A percentile compares a stretch with the other conserved stretches of the same genome.
These are phyloP conservation scores for Volvariella volvacea DNA, from an alignment of 1,284 basidiomycete genomes.

Conservation along the genomic window DNA sequence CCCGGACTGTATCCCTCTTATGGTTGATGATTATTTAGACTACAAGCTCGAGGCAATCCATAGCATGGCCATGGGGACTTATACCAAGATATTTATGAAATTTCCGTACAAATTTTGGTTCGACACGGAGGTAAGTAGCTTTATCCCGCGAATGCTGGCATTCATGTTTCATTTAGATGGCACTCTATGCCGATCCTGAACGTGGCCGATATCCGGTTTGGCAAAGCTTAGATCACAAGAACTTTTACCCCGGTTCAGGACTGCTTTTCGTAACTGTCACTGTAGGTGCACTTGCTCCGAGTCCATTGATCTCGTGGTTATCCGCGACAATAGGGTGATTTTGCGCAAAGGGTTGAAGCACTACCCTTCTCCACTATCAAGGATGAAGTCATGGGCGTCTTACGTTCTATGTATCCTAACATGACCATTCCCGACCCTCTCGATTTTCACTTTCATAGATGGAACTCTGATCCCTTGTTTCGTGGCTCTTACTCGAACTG, in stretches of 20 bases:
- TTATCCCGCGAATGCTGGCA: background rate
- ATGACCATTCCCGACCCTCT: slow-evolving; percentile 44
- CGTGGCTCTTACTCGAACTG: slow-evolving; percentile 67
- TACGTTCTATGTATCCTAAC: slow-evolving; percentile 52
- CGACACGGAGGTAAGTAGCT: slow-evolving; percentile 44
- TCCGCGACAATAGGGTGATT: slow-evolving; percentile 23
- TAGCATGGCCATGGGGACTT: slow-evolving; percentile 60
- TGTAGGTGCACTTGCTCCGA: slow-evolving; percentile 24
- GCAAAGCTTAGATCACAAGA: slow-evolving; percentile 55
- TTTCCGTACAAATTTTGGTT: slow-evolving; percentile 68
- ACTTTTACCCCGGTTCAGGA: slow-evolving; percentile 52
- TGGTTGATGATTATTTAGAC: slow-evolving; percentile 9
- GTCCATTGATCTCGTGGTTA: background rate
- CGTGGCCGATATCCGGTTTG: slow-evolving; percentile 64
- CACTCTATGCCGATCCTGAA: slow-evolving; percentile 54
- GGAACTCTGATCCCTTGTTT: slow-evolving; percentile 51
- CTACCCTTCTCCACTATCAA: slow-evolving; percentile 42
- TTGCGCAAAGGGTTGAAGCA: slow-evolving; percentile 44
- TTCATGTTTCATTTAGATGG: slow-evolving; percentile 36
- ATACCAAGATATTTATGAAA: slow-evolving; percentile 67
- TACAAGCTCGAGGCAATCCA: slow-evolving; percentile 65
- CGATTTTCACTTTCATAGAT: slow-evolving; percentile 50
- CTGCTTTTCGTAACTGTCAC: slow-evolving; percentile 63
- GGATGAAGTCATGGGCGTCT: slow-evolving; percentile 46
- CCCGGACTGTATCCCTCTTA: background rate